Base-by-base conservation (phyloP, 768 basidiomycete species). In the Mycena rebaudengoi region DNA sequence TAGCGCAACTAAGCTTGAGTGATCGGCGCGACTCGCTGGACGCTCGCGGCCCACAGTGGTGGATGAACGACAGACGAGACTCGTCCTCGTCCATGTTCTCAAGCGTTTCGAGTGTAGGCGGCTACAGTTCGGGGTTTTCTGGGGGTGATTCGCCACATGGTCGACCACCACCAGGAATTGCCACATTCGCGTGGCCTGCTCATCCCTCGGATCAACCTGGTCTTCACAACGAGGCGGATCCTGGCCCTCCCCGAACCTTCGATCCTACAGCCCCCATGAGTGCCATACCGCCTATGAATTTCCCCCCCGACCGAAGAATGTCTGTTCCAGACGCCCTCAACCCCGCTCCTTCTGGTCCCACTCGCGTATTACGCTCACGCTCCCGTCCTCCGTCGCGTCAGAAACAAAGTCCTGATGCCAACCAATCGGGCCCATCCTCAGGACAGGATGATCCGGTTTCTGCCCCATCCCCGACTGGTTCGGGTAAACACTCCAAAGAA, bases 11-110 rank as follows among this genome's bases (percentile, higher is more conserved):
- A 69, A 90, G 86, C 73, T 78, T 94, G 67, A 86, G 90, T 71
- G 92, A 95, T 73, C 89, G 92, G 51, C 86, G 93, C 64, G 87
- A 88, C 72, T 94, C 92, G 20, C 82, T 88, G 25, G 92, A 94
- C 74, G 85, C 89, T 18, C 85, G 91, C 45, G 79, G 72, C 54
- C 65, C 74, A 12, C 84, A 84, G 57, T 89, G 87, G 86, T 86
- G 88, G 85, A 66, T 78, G 37, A 83, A 83, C 67, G 91, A 91
- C 68, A 82, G 91, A 73, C 88, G 93, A 62, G 92, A 94, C 72
- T 90, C 91, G 30, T 77, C 88, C 62, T 87, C 91, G 52, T 88
- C 91, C 51, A 78, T 88, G 71, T 88, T 91, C 74, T 85, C 90
- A 65, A 88, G 84, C 70, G 81, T 85, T 59, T 86, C 89, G 16